Conservation (phyloP, 768 basidiomycete species). For the Pisolithus albus region DNA sequence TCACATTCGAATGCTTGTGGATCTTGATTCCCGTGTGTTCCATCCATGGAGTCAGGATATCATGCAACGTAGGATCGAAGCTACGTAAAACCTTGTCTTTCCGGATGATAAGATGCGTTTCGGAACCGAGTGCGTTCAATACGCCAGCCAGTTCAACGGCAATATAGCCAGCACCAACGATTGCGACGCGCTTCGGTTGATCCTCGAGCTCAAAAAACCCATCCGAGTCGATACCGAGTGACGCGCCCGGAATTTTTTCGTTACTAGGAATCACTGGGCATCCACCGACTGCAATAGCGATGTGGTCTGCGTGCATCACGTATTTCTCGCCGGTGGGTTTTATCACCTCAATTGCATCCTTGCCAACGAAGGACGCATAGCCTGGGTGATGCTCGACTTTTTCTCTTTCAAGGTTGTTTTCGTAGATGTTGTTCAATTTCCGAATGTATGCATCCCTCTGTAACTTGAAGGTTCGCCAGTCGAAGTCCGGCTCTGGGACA, state of each 20-base stretch:
- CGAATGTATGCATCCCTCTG: constrained; percentile 95
- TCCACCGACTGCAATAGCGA: constrained; percentile 85
- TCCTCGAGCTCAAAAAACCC: constrained; percentile 91
- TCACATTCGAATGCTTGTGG: constrained; percentile 71
- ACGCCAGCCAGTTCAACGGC: constrained; percentile 96
- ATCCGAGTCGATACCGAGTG: constrained; percentile 86
- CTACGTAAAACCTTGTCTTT: constrained; percentile 85
- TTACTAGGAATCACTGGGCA: constrained; percentile 75
- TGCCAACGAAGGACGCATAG: constrained; percentile 61
- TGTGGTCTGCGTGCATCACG: constrained; percentile 65
- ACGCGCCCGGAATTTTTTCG: constrained; percentile 79
- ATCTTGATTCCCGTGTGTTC: constrained; percentile 88
- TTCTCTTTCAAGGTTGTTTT: constrained; percentile 80
- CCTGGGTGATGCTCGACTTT: constrained; percentile 84
- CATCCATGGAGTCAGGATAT: constrained; percentile 86
- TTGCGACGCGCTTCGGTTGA: constrained; percentile 88
- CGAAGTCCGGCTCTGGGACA: constrained; percentile 54
- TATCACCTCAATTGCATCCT: constrained; percentile 67
- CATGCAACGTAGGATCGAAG: constrained; percentile 84
- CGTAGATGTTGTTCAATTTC: constrained; percentile 86
- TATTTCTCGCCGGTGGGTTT: constrained; percentile 63
- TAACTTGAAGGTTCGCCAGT: constrained; percentile 88
- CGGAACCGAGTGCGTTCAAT: constrained; percentile 82
- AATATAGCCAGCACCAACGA: constrained; percentile 97
- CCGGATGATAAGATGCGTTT: constrained; percentile 90